Base-by-base conservation (phyloP, 106 monocot species). In the Cymbidium sinense region DNA sequence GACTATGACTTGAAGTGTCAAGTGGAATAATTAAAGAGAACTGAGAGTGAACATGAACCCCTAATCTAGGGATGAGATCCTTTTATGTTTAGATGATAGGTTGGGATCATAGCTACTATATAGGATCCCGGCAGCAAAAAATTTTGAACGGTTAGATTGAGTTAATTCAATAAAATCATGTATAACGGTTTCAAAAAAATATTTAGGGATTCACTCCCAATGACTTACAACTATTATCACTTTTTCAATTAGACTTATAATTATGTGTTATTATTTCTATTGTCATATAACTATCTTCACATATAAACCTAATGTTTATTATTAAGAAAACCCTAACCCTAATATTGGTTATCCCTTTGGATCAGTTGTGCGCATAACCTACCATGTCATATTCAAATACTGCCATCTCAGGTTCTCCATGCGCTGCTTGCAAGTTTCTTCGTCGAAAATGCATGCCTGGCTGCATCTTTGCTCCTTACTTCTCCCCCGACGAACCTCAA, bases 391-490 rank as follows among this genome's bases (percentile, higher is more conserved):
- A 76, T 23, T 79, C 82, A 67, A 82, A 75, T 31, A 27, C 33
- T 70, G 17, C 51, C 28, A 70, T 78, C 9, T 75, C 78, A n/a
- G 77, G 77, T 74, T 85, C 88, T 12, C 91, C 91, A 5, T 91
- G 91, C 31, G 91, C 91, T 0, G 91, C 91, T 25, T 91, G 91
- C 84, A 91, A 91, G 80, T 91, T 91, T 77, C 58, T 91, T 19
- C 30, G 91, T 4, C 43, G 91, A 33, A 91, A 91, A 47, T 91
- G 91, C 82, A 82, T 84, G 70, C 84, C 86, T 2, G 86, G 86
- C 29, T 91, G 91, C 86, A 82, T 91, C 76, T 91, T 91, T 28
- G 91, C 91, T 1, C 91, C 88, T 18, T 88, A 91, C 76, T 91
- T 91, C 76, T 86, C 88, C 1, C 88, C 91, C 0, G 88, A 91